These are phyloP conservation scores for Colletotrichum sp. DNA, from an alignment of 2,329 filamentous ascomycete species.

Conservation along the genomic window DNA sequence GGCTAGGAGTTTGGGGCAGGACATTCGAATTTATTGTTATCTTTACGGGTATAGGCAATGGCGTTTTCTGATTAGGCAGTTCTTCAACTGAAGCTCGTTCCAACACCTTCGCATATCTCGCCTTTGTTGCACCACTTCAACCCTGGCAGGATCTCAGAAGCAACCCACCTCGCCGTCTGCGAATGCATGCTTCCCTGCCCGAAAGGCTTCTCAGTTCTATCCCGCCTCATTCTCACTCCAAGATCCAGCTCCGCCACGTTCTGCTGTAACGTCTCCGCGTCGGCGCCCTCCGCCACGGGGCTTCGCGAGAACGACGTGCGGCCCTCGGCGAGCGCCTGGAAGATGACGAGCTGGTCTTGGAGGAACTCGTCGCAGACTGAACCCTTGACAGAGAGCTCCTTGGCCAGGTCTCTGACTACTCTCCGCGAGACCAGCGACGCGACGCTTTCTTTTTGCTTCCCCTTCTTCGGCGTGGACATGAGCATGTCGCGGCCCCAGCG, in stretches of 20 bases:
- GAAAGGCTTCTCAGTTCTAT: slow-evolving; percentile 55
- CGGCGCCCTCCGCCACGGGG: neutral
- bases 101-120: slow-evolving; percentile 52
- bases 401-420: slow-evolving; percentile 51
- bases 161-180: slow-evolving; percentile 66
- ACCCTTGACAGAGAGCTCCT: slow-evolving; percentile 39
- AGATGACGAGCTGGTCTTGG: slow-evolving; percentile 66
- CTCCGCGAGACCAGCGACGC: slow-evolving; percentile 45
- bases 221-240: slow-evolving; percentile 38
- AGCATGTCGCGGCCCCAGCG: slow-evolving; percentile 56
- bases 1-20: slow-evolving; percentile 1
- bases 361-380: slow-evolving; percentile 57
- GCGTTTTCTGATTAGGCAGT: neutral
- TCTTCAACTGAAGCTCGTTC: slow-evolving; percentile 24
- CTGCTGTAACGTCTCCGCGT: slow-evolving; percentile 27
- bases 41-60: neutral
- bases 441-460: slow-evolving; percentile 32
- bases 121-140: slow-evolving; percentile 58
- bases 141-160: slow-evolving; percentile 52
- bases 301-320: slow-evolving; percentile 50
- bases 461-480: slow-evolving; percentile 46
- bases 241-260: slow-evolving; percentile 33
- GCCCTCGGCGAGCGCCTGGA: slow-evolving; percentile 63
- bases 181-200: slow-evolving; percentile 62
- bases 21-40: neutral